phyloP scores from a whole-genome alignment of 805 yeast genomes.

The Candida ovalis region DNA sequence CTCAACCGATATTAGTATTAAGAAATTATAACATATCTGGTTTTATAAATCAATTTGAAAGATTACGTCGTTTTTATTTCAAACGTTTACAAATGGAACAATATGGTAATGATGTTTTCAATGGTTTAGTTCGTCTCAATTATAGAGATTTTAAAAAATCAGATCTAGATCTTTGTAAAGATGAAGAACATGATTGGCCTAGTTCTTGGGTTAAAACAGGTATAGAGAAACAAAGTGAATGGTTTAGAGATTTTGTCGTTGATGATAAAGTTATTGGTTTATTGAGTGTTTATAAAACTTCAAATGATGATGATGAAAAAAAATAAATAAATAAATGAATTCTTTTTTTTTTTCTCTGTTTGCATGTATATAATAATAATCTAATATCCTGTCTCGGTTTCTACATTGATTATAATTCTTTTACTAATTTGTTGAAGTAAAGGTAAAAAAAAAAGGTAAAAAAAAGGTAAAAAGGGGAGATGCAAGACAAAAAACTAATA shows the following conservation, averaged over 20 bases:
- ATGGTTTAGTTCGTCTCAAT: conserved; percentile 35
- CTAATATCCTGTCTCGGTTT: too few relatives aligned
- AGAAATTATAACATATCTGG: conserved; percentile 80
- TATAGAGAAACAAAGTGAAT: conserved; percentile 71
- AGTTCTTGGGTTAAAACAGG: conserved; percentile 76
- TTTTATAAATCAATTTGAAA: conserved; percentile 66
- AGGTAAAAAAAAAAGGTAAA: too few relatives aligned
- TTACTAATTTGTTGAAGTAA: too few relatives aligned
- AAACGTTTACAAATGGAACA: conserved; percentile 48
- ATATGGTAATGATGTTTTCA: conserved; percentile 22
- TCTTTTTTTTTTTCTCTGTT: too few relatives aligned
- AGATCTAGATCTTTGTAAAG: conserved; percentile 41
- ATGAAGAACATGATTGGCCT: conserved; percentile 89
- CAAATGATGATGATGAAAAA: conserved; percentile 1
- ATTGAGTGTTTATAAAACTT: conserved; percentile 42
- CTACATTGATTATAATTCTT: too few relatives aligned
- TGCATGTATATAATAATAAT: too few relatives aligned
- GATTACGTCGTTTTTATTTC: conserved; percentile 76
- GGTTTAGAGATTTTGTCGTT: conserved; percentile 72
- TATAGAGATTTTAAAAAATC: conserved; percentile 49
- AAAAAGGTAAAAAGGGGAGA: too few relatives aligned
- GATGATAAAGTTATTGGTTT: conserved; percentile 63
- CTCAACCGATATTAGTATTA: conserved; percentile 74
- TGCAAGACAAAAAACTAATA: too few relatives aligned
- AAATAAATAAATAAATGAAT: too few relatives aligned